Conservation (phyloP, 1,139 yeast species). For the Kurtzmaniella natalensis region DNA sequence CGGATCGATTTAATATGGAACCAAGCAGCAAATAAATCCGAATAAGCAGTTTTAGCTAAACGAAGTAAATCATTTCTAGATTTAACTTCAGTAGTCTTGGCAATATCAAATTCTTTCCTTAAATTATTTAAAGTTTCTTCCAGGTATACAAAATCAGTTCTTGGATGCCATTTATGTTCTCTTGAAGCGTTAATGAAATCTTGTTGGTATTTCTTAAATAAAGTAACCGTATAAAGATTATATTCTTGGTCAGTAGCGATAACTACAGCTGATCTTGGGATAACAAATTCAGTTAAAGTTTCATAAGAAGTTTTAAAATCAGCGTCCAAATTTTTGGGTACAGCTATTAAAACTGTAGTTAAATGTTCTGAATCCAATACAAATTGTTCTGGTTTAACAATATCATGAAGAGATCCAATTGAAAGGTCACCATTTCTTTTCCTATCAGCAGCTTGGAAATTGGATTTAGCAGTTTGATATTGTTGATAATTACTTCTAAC, state of each 20-base stretch:
- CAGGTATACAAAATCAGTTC: slow-evolving; percentile 81
- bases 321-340: slow-evolving; percentile 60
- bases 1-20: slow-evolving; percentile 72
- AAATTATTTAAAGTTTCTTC: slow-evolving; percentile 69
- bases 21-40: slow-evolving; percentile 83
- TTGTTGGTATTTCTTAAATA: slow-evolving; percentile 74
- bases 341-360: slow-evolving; percentile 78
- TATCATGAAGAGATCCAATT: slow-evolving; percentile 83
- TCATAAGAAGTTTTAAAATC: slow-evolving; percentile 73
- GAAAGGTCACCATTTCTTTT: slow-evolving; percentile 92
- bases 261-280: slow-evolving; percentile 79
- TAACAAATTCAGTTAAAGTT: slow-evolving; percentile 72
- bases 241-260: slow-evolving; percentile 74
- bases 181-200: slow-evolving; percentile 71
- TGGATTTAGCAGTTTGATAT: slow-evolving; percentile 80
- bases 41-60: slow-evolving; percentile 80
- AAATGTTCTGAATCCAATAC: slow-evolving; percentile 83
- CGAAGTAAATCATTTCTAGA: slow-evolving; percentile 76
- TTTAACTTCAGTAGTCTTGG: slow-evolving; percentile 69
- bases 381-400: slow-evolving; percentile 81
- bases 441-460: slow-evolving; percentile 82
- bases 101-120: slow-evolving; percentile 73
- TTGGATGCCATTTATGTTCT: slow-evolving; percentile 86
- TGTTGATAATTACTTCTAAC: slow-evolving; percentile 65
- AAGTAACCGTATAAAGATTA: slow-evolving; percentile 68